phyloP scores from a whole-genome alignment of 352 stramenopile species.

The Globisporangium middletonii region DNA sequence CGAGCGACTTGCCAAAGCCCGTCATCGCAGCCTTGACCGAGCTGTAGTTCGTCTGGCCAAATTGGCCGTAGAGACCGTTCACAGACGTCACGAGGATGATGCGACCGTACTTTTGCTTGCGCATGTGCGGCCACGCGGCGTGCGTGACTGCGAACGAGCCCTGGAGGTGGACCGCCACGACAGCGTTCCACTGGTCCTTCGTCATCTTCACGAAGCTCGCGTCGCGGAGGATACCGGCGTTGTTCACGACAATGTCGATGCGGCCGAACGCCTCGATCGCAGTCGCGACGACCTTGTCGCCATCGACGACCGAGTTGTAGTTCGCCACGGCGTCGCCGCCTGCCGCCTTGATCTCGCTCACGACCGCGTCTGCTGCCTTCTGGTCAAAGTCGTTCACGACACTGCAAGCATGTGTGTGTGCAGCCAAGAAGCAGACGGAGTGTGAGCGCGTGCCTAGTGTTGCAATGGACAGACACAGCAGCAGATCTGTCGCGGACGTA shows the following conservation, averaged over 20 bases:
- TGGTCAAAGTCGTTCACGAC: conserved; percentile 77
- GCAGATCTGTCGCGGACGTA: conserved; percentile 21
- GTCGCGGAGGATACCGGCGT: conserved; percentile 93
- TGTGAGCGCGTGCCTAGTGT: too few species aligned
- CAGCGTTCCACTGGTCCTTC: conserved; percentile 83
- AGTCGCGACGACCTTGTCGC: conserved; percentile 73
- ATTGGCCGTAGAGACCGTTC: conserved; percentile 89
- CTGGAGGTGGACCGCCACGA: conserved; percentile 80
- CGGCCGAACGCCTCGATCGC: conserved; percentile 65
- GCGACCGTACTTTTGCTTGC: conserved; percentile 86
- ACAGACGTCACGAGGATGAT: conserved; percentile 38
- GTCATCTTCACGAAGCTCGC: conserved; percentile 88
- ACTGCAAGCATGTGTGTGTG: conserved; percentile 11
- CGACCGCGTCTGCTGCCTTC: conserved; percentile 61
- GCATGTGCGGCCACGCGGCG: conserved; percentile 85
- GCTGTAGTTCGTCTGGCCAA: conserved; percentile 90
- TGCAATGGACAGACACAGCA: too few species aligned
- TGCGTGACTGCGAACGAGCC: conserved; percentile 81
- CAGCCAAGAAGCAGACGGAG: neutral
- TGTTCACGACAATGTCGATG: conserved; percentile 88
- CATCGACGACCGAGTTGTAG: conserved; percentile 85
- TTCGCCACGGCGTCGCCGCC: conserved; percentile 69
- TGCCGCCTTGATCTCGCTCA: conserved; percentile 68
- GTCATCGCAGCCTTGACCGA: conserved; percentile 90
- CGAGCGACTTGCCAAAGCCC: conserved; percentile 89